These are phyloP conservation scores for Zarea fungicola DNA, from an alignment of 2,329 filamentous ascomycete genomes.

Conservation along the genomic window DNA sequence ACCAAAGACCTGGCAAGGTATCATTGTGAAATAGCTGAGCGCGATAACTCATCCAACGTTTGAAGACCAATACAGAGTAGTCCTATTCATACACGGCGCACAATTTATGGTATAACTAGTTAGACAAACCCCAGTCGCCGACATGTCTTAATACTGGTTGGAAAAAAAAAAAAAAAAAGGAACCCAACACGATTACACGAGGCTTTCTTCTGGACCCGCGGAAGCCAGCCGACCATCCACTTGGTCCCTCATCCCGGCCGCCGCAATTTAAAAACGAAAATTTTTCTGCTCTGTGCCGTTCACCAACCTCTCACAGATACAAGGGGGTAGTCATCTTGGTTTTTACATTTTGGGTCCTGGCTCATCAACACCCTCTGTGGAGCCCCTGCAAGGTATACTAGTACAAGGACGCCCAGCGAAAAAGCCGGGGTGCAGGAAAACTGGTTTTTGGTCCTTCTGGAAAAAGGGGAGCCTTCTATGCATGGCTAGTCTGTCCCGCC, in stretches of 20 bases:
- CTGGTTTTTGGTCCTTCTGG: constrained; percentile 6
- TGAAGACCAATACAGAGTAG: too few relatives aligned
- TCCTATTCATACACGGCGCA: too few relatives aligned
- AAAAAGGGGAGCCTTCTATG: constrained; percentile 12
- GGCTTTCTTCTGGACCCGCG: constrained; percentile 1
- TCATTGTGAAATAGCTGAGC: too few relatives aligned
- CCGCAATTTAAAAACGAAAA: constrained; percentile 24
- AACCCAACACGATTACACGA: constrained; percentile 5
- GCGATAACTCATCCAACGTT: too few relatives aligned
- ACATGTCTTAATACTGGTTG: constrained; percentile 9
- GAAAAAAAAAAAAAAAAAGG: too few relatives aligned
- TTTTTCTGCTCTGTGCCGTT: constrained; percentile 3
- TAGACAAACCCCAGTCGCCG: constrained; percentile 1
- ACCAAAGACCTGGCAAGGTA: too few relatives aligned
- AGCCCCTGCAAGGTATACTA: constrained; percentile 11
- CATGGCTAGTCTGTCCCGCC: constrained; percentile 4
- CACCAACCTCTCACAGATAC: not conserved
- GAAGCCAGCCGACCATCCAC: constrained; percentile 9
- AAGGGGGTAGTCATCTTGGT: not conserved
- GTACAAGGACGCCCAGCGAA: too few relatives aligned
- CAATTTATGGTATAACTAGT: too few relatives aligned
- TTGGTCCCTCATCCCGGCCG: constrained; percentile 3
- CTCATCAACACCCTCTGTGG: constrained; percentile 7
- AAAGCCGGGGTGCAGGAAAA: constrained; percentile 9
- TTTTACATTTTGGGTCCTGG: not conserved